phyloP scores from a whole-genome alignment of 495 filamentous ascomycete species.

The Polyplosphaeria fusca region DNA sequence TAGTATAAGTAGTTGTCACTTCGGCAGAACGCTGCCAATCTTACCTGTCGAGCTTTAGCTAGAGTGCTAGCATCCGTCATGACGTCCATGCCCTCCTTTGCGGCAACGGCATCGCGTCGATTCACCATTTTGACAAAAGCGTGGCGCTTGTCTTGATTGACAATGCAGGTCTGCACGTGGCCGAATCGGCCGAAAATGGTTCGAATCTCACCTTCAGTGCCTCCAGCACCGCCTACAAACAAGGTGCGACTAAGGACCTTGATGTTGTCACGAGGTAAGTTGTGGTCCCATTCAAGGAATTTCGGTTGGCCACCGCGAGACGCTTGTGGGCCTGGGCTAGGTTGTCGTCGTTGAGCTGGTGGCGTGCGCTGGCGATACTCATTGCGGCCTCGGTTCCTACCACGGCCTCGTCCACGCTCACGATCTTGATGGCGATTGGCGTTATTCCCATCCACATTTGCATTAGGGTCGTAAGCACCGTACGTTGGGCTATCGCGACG shows the following conservation, averaged over 20 bases:
- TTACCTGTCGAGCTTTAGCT: conserved; percentile 62
- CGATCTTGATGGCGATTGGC: conserved; percentile 15
- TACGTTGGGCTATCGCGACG: conserved; percentile 64
- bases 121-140: conserved; percentile 98
- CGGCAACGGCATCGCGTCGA: conserved; percentile 75
- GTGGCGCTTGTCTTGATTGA: conserved; percentile 94
- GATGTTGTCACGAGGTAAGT: conserved; percentile 69
- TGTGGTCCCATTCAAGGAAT: conserved; percentile 75
- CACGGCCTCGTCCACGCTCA: conserved; percentile 32
- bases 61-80: conserved; percentile 67
- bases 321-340: conserved; percentile 44
- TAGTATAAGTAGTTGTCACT: neutral
- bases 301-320: conserved; percentile 59
- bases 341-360: conserved; percentile 52
- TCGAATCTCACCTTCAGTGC: conserved; percentile 75
- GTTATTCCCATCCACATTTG: conserved; percentile 22
- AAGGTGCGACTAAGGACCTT: conserved; percentile 93
- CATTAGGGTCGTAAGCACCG: conserved; percentile 47
- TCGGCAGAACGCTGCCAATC: neutral
- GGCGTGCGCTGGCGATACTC: conserved; percentile 88
- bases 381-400: conserved; percentile 30
- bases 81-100: conserved; percentile 89
- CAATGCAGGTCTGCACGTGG: conserved; percentile 91
- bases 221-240: conserved; percentile 86
- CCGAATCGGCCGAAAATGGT: conserved; percentile 75